Percentiles rank a stretch among this genome's conserved stretches.
These are phyloP conservation scores for Musa schizocarpa DNA, from an alignment of 176 grass and related monocot species.

Conservation along the genomic window DNA sequence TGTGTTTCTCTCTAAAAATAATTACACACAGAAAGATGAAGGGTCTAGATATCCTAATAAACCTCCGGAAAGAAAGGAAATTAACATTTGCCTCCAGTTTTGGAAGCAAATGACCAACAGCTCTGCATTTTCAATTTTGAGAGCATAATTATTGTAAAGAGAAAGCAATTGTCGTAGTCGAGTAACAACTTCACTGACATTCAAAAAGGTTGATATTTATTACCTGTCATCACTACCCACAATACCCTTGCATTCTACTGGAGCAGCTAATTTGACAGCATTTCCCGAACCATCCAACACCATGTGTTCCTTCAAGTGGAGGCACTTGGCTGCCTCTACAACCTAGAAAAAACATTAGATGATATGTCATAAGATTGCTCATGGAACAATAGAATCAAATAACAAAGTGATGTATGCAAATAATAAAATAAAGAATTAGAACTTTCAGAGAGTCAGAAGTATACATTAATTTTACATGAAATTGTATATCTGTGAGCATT, in stretches of 20 bases:
- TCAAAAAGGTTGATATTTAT: neutral
- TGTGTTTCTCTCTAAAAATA: no score
- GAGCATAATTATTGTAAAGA: neutral
- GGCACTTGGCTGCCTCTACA: constrained; percentile 76
- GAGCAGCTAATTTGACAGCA: constrained; percentile 84
- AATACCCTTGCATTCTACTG: constrained; percentile 98
- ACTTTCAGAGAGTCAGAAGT: no score
- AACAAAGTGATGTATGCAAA: no score
- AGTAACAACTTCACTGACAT: neutral
- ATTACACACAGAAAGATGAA: no score
- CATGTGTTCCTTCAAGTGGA: constrained; percentile 84
- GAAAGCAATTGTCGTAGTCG: neutral
- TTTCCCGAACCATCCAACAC: constrained; percentile 94
- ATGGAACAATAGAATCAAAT: no score
- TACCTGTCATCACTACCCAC: constrained; percentile 98
- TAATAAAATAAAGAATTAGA: no score
- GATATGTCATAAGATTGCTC: neutral
- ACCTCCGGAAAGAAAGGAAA: no score
- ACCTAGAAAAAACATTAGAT: constrained; percentile 33
- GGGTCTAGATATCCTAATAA: no score
- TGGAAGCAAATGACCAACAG: no score
- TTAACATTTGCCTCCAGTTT: no score
- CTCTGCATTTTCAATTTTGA: neutral
- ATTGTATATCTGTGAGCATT: no score
- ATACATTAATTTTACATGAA: no score